Evolutionary conservation across 2,329 filamentous ascomycete species (phyloP), one percentile per base, ranked within the genome.

Genomic region (Chaetomium strumarium): DNA sequence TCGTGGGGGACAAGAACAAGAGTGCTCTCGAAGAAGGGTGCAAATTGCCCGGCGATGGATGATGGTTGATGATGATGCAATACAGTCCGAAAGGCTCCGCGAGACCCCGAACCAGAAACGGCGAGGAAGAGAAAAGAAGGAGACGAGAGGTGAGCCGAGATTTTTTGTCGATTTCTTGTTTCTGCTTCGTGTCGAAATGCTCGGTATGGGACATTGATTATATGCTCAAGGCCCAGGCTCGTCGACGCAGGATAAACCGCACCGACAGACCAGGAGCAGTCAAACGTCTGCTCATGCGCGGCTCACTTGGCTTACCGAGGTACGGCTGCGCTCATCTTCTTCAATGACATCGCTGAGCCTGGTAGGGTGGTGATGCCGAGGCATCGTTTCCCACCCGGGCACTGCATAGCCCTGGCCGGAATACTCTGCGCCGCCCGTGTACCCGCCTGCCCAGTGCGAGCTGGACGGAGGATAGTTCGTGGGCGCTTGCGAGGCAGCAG

Each of bases 291-390:
- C 19, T 62, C 56, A 68, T 30, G 62, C 66, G 16, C 79, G 77
- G 63, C 79, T 83, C 58, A 76, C 68, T 56, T 83, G 79, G 66
- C 83, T 85, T 11, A 83, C 83, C 60, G 86, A 88, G 13, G 86
- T 88, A 19, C 86, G 80, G 65, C 86, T 88, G 46, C 83, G 77
- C 69, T 95, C 89, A 60, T 95, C 86, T 64, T 90, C 90, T 64
- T 90, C 86, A 30, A 93, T 78, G 29, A 96, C 90, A 69, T 95
- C 90, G 67, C 90, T 95, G 57, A 96, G 74, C 52, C 91, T 76
- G 9, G 90, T 95, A 0, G 90, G 90, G 69, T 96, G 90, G 60
- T 93, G 88, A 68, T 95, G 90, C 51, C 84, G 79, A 20, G 85
- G 84, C 57, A 89, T 74, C n/a, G 73, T 72, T 58, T 93, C 88